Evolutionary conservation across 352 stramenopile species (phyloP).

Genomic region (Globisporangium canariense): DNA sequence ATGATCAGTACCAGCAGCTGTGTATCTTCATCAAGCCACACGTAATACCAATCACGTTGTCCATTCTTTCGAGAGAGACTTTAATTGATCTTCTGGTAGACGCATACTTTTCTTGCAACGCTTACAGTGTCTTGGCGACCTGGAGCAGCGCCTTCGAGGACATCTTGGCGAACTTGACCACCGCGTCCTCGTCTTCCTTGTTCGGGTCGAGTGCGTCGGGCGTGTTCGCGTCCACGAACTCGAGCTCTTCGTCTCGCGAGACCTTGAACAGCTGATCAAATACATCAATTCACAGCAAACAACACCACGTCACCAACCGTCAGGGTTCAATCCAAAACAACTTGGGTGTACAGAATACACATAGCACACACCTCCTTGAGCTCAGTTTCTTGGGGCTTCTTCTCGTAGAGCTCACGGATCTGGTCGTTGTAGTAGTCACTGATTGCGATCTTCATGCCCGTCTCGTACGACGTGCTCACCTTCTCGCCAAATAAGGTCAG

Average conservation of each 20-base stretch:
- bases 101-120: neutral
- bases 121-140: conserved; percentile 42
- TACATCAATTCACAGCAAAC: neutral
- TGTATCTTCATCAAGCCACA: neutral
- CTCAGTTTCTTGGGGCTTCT: conserved; percentile 43
- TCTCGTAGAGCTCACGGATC: conserved; percentile 82
- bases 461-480: conserved; percentile 64
- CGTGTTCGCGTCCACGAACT: conserved; percentile 60
- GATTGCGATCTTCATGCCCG: conserved; percentile 71
- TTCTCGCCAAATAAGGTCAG: conserved; percentile 52
- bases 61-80: neutral
- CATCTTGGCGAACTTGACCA: conserved; percentile 50
- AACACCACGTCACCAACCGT: neutral
- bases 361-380: conserved; percentile 58
- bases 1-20: neutral
- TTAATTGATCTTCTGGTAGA: neutral
- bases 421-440: conserved; percentile 89
- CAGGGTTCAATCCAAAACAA: neutral
- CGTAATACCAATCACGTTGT: neutral
- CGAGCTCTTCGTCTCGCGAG: conserved; percentile 67
- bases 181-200: conserved; percentile 29
- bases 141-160: conserved; percentile 62
- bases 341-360: neutral
- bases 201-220: conserved; percentile 40
- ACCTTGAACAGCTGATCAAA: conserved; percentile 59